Percentiles rank a stretch among this genome's conserved stretches.
Conservation (phyloP, 1,139 yeast species). For the Magnusiomyces ingens region DNA sequence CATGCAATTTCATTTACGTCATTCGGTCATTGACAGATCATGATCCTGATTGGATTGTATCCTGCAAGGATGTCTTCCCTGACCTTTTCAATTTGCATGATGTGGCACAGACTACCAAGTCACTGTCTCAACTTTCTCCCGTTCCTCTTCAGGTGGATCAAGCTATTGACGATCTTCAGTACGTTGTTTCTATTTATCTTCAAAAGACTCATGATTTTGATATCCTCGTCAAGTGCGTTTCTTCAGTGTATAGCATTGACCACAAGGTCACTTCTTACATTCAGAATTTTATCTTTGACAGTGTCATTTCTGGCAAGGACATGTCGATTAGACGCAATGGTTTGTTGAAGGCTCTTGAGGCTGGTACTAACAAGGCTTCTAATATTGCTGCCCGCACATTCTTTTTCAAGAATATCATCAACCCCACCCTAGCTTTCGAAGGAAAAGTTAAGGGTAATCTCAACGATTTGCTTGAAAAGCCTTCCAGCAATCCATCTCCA, state of each 20-base stretch:
- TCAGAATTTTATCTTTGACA: constrained; percentile 51
- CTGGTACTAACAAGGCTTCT: constrained; percentile 25
- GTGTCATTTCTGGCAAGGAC: constrained; percentile 50
- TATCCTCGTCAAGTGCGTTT: constrained; percentile 44
- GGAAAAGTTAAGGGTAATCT: constrained; percentile 47
- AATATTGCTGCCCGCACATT: constrained; percentile 53
- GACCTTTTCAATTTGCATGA: constrained; percentile 18
- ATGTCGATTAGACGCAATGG: constrained; percentile 43
- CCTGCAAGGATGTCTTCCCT: constrained; percentile 17
- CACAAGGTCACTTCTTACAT: constrained; percentile 44
- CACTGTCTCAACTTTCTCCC: constrained; percentile 45
- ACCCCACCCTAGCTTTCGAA: constrained; percentile 60
- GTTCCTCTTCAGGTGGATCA: constrained; percentile 70
- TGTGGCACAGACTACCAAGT: neutral
- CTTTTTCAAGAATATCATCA: constrained; percentile 56
- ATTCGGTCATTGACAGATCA: constrained; percentile 46
- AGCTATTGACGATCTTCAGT: constrained; percentile 55
- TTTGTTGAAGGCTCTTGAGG: constrained; percentile 46
- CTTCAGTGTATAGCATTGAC: constrained; percentile 40
- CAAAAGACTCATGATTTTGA: constrained; percentile 34
- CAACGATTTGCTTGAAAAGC: constrained; percentile 41
- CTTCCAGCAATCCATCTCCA: constrained; percentile 25
- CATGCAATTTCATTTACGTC: constrained; percentile 59
- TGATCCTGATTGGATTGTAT: constrained; percentile 56
- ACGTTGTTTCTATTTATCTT: constrained; percentile 46